Conservation (phyloP, 2,329 filamentous ascomycete species). For the Colletotrichum echinochloae region DNA sequence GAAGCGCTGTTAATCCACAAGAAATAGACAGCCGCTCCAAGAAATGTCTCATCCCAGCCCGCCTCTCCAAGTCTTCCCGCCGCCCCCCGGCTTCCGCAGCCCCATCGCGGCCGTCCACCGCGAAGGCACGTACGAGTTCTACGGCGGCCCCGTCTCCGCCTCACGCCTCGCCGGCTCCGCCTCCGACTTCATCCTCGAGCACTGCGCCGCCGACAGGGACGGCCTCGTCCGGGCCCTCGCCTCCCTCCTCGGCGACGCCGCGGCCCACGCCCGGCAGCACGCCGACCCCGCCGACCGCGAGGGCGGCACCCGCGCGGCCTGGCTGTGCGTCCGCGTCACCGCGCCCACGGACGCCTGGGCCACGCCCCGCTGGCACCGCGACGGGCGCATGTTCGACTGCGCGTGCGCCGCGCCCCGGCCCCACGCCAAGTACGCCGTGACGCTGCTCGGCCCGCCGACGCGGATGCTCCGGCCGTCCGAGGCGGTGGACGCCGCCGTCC, state of each 20-base stretch:
- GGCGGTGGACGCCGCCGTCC: neutral
- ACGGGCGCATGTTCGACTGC: constrained; percentile 36
- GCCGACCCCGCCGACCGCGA: neutral
- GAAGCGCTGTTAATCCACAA: no score
- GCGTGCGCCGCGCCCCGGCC: constrained; percentile 8
- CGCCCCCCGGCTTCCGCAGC: constrained; percentile 15
- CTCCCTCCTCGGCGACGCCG: neutral
- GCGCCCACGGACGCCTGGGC: constrained; percentile 10
- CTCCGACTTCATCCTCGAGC: neutral
- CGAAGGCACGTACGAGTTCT: neutral
- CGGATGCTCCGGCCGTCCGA: constrained; percentile 9
- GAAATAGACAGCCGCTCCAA: neutral
- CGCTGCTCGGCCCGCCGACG: constrained; percentile 34
- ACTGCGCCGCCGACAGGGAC: neutral
- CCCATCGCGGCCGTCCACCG: neutral
- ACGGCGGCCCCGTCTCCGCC: constrained; percentile 2
- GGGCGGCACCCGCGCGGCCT: constrained; percentile 17
- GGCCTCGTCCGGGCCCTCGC: neutral
- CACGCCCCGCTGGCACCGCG: constrained; percentile 34
- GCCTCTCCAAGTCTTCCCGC: neutral
- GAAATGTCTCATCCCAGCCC: neutral
- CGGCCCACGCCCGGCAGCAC: neutral
- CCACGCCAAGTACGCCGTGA: constrained; percentile 38
- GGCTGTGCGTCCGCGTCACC: constrained; percentile 28
- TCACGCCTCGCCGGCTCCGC: neutral